These are phyloP conservation scores for Suillus lakei DNA, from an alignment of 768 basidiomycete genomes.

Conservation along the genomic window DNA sequence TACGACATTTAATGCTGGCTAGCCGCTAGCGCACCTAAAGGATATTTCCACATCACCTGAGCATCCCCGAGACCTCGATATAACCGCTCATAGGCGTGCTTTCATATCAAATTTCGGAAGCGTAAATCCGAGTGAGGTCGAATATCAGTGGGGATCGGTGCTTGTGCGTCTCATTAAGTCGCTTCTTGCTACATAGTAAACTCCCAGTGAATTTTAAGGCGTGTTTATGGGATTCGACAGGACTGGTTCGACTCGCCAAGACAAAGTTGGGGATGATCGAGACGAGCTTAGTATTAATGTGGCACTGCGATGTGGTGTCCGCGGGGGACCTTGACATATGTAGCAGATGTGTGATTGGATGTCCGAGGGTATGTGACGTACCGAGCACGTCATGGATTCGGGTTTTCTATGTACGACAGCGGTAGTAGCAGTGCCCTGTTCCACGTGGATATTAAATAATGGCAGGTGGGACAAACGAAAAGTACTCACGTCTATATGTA, in stretches of 20 bases:
- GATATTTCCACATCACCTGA: constrained; percentile 15
- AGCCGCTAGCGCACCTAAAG: constrained; percentile 8
- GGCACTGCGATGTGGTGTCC: neutral
- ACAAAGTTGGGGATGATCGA: neutral
- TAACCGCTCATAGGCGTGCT: constrained; percentile 11
- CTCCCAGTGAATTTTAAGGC: neutral
- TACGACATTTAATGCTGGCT: neutral
- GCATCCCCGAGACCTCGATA: constrained; percentile 4
- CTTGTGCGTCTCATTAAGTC: neutral
- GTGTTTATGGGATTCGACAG: neutral
- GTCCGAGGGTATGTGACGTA: neutral
- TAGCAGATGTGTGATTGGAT: neutral
- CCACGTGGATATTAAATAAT: neutral
- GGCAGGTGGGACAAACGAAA: neutral
- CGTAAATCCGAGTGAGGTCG: neutral
- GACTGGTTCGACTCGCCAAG: neutral
- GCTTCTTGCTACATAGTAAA: neutral
- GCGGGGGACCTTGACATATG: neutral
- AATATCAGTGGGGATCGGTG: constrained; percentile 9
- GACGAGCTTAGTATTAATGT: neutral
- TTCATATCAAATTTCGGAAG: constrained; percentile 8
- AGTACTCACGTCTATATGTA: neutral
- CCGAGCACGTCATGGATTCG: neutral
- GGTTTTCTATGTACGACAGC: neutral
- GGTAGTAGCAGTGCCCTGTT: neutral